These are phyloP conservation scores for Tagetes erecta DNA, from an alignment of 129 eudicot genomes.

Conservation along the genomic window DNA sequence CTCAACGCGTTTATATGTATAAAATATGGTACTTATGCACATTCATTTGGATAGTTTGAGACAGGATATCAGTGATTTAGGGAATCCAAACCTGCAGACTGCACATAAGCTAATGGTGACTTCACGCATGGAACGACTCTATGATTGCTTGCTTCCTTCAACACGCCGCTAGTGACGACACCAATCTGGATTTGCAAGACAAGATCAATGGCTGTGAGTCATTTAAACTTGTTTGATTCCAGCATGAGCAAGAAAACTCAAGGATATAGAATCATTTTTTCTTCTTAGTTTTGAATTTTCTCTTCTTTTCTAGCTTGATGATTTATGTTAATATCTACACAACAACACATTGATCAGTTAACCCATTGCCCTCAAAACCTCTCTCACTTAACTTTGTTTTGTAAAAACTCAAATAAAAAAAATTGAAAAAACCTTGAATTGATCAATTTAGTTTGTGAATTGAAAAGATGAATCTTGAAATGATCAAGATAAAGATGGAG, in stretches of 20 bases:
- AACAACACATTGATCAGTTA: no score
- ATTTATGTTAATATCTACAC: background rate
- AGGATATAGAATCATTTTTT: background rate
- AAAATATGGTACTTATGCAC: background rate
- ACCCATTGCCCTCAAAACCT: no score
- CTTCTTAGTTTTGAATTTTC: background rate
- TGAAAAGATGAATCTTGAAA: constrained; percentile 24
- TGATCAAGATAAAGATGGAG: constrained; percentile 22
- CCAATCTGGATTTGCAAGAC: constrained; percentile 11
- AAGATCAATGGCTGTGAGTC: constrained; percentile 9
- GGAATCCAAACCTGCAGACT: constrained; percentile 66
- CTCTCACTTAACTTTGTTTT: no score
- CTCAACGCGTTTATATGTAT: constrained; percentile 8
- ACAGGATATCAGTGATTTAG: constrained; percentile 77
- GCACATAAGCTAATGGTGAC: constrained; percentile 60
- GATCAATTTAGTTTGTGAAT: constrained; percentile 19
- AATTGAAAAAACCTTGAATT: constrained; percentile 21
- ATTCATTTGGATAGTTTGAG: constrained; percentile 56
- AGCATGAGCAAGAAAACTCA: background rate
- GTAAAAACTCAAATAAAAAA: no score
- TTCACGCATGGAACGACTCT: constrained; percentile 71
- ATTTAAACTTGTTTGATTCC: background rate
- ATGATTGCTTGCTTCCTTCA: constrained; percentile 87
- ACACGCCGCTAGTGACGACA: constrained; percentile 34
- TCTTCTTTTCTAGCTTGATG: background rate